phyloP scores from a whole-genome alignment of 2,329 filamentous ascomycete species.

The Pestalotiopsis sp. region DNA sequence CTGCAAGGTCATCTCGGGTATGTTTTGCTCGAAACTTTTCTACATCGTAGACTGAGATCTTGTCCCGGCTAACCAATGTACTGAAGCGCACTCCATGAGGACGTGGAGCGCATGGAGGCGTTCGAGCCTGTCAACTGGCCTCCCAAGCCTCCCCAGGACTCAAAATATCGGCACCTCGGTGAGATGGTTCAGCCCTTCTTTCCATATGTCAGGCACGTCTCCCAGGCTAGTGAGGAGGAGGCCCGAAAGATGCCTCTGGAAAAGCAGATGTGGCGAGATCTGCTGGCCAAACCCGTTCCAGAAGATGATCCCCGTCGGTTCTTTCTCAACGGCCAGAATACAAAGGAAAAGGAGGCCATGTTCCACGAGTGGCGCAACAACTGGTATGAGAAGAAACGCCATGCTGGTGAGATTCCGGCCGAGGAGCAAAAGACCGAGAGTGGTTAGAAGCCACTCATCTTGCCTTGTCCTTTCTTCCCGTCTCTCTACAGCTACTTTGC shows the following conservation, averaged over 20 bases:
- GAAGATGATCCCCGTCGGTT: constrained; percentile 4
- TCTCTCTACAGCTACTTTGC: background rate
- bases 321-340: constrained; percentile 2
- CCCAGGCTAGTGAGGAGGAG: background rate
- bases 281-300: constrained; percentile 2
- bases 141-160: constrained; percentile 5
- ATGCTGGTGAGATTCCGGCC: background rate
- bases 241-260: background rate
- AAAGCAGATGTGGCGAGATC: constrained; percentile 10
- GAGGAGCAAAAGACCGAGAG: background rate
- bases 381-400: constrained; percentile 1
- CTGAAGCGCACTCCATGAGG: constrained; percentile 2
- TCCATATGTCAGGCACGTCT: background rate
- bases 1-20: constrained; percentile 72
- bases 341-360: background rate
- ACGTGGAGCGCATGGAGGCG: constrained; percentile 7
- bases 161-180: constrained; percentile 1
- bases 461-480: background rate
- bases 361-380: constrained; percentile 8
- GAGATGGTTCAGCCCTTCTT: background rate
- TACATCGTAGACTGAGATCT: background rate
- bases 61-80: background rate
- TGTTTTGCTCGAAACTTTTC: constrained; percentile 22
- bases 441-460: background rate
- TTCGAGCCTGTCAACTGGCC: constrained; percentile 11